Conservation (phyloP, 306 rosid genomes). For the Vigna angularis region DNA sequence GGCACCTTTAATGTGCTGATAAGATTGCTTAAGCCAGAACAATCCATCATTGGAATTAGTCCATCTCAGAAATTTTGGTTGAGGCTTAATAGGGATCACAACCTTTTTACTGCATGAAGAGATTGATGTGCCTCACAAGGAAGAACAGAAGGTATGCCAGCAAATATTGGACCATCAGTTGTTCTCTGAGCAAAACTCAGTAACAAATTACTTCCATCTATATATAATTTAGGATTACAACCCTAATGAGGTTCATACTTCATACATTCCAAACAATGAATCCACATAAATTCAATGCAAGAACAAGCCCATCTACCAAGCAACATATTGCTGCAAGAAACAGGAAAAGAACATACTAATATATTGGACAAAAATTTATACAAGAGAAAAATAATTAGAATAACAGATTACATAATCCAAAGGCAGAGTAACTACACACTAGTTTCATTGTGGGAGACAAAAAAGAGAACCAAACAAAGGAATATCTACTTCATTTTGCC, state of each 20-base stretch:
- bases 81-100: too few species aligned
- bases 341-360: conserved; percentile 12
- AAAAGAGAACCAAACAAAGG: conserved; percentile 85
- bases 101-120: background rate
- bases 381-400: conserved; percentile 7
- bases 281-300: conserved; percentile 71
- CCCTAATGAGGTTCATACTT: conserved; percentile 37
- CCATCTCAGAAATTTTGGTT: background rate
- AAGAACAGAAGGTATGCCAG: conserved; percentile 72
- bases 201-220: background rate
- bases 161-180: conserved; percentile 82
- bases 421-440: conserved; percentile 51
- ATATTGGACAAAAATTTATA: conserved; percentile 4
- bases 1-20: too few species aligned
- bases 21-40: too few species aligned
- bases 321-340: conserved; percentile 74
- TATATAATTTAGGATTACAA: background rate
- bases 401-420: conserved; percentile 24
- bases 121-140: conserved; percentile 68
- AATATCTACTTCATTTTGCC: conserved; percentile 72
- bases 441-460: conserved; percentile 56
- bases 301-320: conserved; percentile 82
- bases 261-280: conserved; percentile 84
- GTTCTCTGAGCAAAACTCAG: conserved; percentile 58
- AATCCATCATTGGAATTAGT: too few species aligned